Percentiles rank a stretch among this genome's conserved stretches.
Evolutionary conservation across 805 yeast species (phyloP).

Genomic region (Henningerozyma blattae): DNA sequence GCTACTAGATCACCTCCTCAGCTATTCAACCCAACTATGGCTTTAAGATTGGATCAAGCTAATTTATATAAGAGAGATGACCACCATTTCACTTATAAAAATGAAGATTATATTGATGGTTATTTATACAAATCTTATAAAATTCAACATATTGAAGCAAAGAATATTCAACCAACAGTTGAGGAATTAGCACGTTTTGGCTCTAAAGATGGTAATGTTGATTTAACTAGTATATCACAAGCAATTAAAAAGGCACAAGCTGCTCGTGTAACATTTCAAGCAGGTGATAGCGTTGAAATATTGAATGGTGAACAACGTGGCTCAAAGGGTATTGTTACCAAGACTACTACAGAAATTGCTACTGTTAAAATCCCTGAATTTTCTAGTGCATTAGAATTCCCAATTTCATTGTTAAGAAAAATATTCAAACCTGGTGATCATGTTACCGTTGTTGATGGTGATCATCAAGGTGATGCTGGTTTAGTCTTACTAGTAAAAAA

Average conservation of each 20-base stretch:
- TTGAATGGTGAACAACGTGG: constrained; percentile 90
- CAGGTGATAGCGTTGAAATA: constrained; percentile 90
- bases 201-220: constrained; percentile 75
- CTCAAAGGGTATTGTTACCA: constrained; percentile 66
- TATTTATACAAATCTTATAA: constrained; percentile 78
- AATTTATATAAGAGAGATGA: constrained; percentile 56
- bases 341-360: constrained; percentile 51
- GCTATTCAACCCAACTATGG: constrained; percentile 80
- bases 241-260: constrained; percentile 57
- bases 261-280: constrained; percentile 57
- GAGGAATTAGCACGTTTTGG: constrained; percentile 82
- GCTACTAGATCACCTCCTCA: constrained; percentile 76
- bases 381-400: constrained; percentile 59
- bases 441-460: constrained; percentile 84
- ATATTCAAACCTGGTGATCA: constrained; percentile 88
- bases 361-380: constrained; percentile 39
- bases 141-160: constrained; percentile 68
- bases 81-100: constrained; percentile 58
- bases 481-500: constrained; percentile 72
- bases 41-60: constrained; percentile 70
- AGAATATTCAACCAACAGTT: constrained; percentile 72
- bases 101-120: constrained; percentile 86
- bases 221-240: constrained; percentile 75
- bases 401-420: constrained; percentile 71
- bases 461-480: constrained; percentile 89